These are phyloP conservation scores for Pyrus communis DNA, from an alignment of 306 rosid species.

Conservation along the genomic window DNA sequence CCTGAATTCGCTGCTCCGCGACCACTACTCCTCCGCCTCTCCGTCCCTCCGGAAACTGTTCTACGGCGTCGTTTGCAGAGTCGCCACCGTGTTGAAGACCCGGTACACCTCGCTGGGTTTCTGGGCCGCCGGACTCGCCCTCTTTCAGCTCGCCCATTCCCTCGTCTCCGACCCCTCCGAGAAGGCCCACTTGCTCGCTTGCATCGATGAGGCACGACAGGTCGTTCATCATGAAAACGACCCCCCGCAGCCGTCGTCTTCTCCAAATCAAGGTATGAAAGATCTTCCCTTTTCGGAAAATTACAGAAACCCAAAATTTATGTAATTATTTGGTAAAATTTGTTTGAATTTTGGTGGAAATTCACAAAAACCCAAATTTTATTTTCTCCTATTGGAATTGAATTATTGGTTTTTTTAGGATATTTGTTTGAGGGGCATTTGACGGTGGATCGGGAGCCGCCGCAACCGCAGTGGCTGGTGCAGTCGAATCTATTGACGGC, in stretches of 20 bases:
- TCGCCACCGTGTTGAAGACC: slow-evolving; percentile 73
- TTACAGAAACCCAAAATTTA: not conserved
- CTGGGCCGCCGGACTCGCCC: slow-evolving; percentile 75
- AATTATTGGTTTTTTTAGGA: slow-evolving; percentile 31
- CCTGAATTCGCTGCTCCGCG: slow-evolving; percentile 48
- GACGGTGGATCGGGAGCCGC: slow-evolving; percentile 87
- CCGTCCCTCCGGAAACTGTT: slow-evolving; percentile 61
- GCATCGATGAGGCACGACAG: slow-evolving; percentile 62
- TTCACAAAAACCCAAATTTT: not conserved
- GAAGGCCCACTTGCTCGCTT: slow-evolving; percentile 46
- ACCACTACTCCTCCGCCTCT: slow-evolving; percentile 52
- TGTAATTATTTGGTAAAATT: no score
- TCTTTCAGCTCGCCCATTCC: slow-evolving; percentile 54
- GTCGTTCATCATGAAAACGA: slow-evolving; percentile 49
- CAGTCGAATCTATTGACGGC: slow-evolving; percentile 61
- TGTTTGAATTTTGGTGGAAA: not conserved
- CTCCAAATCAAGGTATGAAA: slow-evolving; percentile 41
- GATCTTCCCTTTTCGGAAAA: not conserved
- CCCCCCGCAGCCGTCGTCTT: slow-evolving; percentile 30
- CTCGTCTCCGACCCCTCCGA: slow-evolving; percentile 51
- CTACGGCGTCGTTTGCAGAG: slow-evolving; percentile 61
- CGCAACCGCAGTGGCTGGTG: slow-evolving; percentile 89
- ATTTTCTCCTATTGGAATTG: not conserved
- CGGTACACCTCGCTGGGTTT: slow-evolving; percentile 78
- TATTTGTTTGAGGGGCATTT: slow-evolving; percentile 95